phyloP scores from a whole-genome alignment of 2,329 filamentous ascomycete species.

The Ceratocystis cubensis region DNA sequence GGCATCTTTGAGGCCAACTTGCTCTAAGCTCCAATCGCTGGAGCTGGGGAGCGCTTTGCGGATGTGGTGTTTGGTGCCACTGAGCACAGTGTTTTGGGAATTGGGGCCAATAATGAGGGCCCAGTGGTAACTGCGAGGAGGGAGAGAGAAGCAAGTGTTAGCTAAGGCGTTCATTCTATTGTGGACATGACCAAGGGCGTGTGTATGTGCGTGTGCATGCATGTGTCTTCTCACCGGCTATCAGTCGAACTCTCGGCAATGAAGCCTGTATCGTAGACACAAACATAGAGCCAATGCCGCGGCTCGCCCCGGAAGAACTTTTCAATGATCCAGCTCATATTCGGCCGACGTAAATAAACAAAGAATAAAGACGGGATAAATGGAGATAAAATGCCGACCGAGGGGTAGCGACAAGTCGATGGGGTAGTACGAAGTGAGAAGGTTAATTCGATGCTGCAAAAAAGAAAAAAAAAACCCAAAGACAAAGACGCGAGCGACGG shows the following conservation, averaged over 20 bases:
- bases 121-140: slow-evolving; percentile 12
- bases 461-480: neutral
- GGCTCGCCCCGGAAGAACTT: slow-evolving; percentile 12
- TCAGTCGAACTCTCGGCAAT: slow-evolving; percentile 5
- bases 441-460: slow-evolving; percentile 3
- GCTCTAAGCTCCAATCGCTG: slow-evolving; percentile 5
- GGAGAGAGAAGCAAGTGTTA: neutral
- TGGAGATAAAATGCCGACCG: slow-evolving; percentile 1
- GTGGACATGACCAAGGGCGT: neutral
- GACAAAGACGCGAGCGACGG: neutral
- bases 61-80: slow-evolving; percentile 14
- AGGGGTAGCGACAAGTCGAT: slow-evolving; percentile 2
- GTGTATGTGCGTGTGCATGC: neutral
- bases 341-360: neutral
- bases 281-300: slow-evolving; percentile 15
- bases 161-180: neutral
- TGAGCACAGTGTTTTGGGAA: neutral
- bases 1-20: slow-evolving; percentile 8
- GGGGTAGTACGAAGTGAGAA: slow-evolving; percentile 4
- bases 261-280: slow-evolving; percentile 13
- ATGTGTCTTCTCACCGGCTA: neutral
- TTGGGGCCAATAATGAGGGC: slow-evolving; percentile 14
- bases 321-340: slow-evolving; percentile 18
- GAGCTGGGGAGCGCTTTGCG: neutral
- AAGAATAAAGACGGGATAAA: slow-evolving; percentile 2